These are phyloP conservation scores for Vitis hybrid DNA, from an alignment of 177 flowering plant species.

Conservation along the genomic window DNA sequence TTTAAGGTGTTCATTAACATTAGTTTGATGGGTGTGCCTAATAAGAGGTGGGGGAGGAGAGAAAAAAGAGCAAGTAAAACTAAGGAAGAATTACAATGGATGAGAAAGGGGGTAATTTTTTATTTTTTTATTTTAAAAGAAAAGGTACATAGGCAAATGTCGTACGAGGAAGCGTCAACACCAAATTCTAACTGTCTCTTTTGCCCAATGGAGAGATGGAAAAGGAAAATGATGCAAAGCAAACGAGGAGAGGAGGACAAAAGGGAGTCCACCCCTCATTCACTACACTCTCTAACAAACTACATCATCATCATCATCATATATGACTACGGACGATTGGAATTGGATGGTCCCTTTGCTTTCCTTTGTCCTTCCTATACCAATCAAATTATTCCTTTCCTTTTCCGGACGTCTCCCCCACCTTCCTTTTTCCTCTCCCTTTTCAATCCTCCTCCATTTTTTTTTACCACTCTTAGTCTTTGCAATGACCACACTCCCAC, in stretches of 20 bases:
- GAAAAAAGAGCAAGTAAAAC: not conserved
- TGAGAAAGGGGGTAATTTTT: not conserved
- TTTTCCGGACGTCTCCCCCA: constrained; percentile 22
- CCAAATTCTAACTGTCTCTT: constrained; percentile 24
- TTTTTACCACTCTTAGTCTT: constrained; percentile 5
- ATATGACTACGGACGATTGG: not conserved
- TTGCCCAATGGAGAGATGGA: constrained; percentile 24
- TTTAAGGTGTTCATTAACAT: no score
- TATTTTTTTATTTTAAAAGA: no score
- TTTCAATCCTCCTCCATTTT: constrained; percentile 1
- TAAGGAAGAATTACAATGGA: not conserved
- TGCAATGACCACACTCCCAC: constrained; percentile 26
- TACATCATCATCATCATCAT: not conserved
- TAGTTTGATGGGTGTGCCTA: no score
- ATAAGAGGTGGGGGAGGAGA: no score
- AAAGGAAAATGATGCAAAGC: constrained; percentile 28
- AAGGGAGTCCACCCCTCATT: constrained; percentile 2
- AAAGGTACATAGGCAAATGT: not conserved
- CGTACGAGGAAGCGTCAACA: constrained; percentile 47
- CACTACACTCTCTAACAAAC: not conserved
- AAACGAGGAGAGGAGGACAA: constrained; percentile 8
- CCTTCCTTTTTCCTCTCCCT: constrained; percentile 5
- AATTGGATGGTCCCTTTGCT: constrained; percentile 12
- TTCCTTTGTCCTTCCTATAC: constrained; percentile 12
- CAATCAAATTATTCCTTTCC: constrained; percentile 20